Evolutionary conservation across 176 grass and related monocot genomes (phyloP).

Genomic region (Avena eriantha): DNA sequence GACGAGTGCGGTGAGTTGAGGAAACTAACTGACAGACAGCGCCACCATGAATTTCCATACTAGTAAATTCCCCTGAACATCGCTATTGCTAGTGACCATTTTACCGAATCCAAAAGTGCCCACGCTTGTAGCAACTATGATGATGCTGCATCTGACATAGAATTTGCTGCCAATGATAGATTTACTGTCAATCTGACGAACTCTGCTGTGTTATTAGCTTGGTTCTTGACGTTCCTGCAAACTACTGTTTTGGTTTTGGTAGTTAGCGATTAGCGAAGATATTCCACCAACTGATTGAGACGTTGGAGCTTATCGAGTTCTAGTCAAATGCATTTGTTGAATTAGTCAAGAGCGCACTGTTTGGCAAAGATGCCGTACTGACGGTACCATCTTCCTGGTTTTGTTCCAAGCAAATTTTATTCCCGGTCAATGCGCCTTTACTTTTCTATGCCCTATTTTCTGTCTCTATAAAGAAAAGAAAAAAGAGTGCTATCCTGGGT

Average conservation of each 20-base stretch:
- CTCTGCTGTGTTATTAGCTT: not conserved
- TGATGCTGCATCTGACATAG: not conserved
- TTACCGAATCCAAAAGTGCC: not conserved
- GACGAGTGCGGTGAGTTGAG: slow-evolving; percentile 42
- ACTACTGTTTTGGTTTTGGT: not conserved
- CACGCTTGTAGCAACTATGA: not conserved
- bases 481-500: not conserved
- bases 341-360: not conserved
- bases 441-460: not conserved
- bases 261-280: not conserved
- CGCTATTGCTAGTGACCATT: not conserved
- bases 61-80: not conserved
- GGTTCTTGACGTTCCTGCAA: not conserved
- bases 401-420: not conserved
- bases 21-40: not conserved
- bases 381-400: not conserved
- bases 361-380: slow-evolving; percentile 25
- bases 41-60: not conserved
- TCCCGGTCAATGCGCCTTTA: not conserved
- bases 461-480: no score
- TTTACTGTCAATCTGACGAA: not conserved
- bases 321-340: slow-evolving; percentile 44
- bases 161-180: not conserved
- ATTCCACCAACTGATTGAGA: slow-evolving; percentile 27
- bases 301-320: not conserved